These are phyloP conservation scores for Lachnum nothofagi DNA, from an alignment of 2,329 filamentous ascomycete genomes.

Conservation along the genomic window DNA sequence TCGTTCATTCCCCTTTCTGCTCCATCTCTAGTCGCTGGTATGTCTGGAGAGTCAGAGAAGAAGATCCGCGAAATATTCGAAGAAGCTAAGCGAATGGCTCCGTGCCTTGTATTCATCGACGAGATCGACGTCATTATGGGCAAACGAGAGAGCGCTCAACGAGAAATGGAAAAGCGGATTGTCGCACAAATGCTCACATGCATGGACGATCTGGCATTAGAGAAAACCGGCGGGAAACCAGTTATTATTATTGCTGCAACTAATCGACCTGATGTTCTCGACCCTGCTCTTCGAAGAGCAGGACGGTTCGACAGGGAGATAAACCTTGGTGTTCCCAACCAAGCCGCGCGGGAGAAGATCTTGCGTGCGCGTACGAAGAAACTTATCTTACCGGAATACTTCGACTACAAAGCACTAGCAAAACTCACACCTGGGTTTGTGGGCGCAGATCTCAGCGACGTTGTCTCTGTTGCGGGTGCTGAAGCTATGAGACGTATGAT, in stretches of 20 bases:
- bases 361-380: conserved; percentile 66
- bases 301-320: conserved; percentile 80
- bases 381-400: conserved; percentile 58
- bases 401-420: conserved; percentile 70
- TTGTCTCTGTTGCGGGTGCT: conserved; percentile 41
- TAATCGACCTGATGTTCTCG: conserved; percentile 79
- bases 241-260: conserved; percentile 90
- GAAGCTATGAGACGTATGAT: conserved; percentile 36
- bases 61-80: conserved; percentile 82
- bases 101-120: conserved; percentile 86
- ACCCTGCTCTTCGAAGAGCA: conserved; percentile 68
- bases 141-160: conserved; percentile 75
- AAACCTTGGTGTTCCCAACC: conserved; percentile 81
- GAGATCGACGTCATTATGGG: conserved; percentile 88
- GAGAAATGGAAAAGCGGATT: conserved; percentile 85
- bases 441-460: conserved; percentile 74
- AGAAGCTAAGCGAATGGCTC: conserved; percentile 77
- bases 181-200: conserved; percentile 77
- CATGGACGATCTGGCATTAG: conserved; percentile 74
- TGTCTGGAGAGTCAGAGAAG: conserved; percentile 86
- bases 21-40: conserved; percentile 75
- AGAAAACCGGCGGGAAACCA: conserved; percentile 68
- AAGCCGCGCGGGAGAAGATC: conserved; percentile 71
- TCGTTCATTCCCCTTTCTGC: conserved; percentile 79
- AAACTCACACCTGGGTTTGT: conserved; percentile 89